Base-by-base conservation (phyloP, 2,329 filamentous ascomycete species). In the Lasiodiplodia sp. region DNA sequence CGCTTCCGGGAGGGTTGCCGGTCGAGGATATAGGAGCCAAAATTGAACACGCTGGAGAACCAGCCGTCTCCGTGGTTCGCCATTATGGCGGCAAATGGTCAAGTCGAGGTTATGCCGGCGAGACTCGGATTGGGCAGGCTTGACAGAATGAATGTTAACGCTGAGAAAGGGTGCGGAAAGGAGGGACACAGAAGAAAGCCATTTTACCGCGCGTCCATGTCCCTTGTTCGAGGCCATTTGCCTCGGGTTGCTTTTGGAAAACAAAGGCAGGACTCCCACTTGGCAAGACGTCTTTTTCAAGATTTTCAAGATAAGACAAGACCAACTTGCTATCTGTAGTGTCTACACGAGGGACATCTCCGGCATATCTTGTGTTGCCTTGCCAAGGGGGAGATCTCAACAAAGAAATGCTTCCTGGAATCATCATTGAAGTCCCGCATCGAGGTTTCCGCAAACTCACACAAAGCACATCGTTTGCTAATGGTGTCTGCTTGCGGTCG, bases 351-450 rank as follows among this genome's bases (percentile, higher is more conserved):
- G 31, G 31, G 8, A 2, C 10, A 10, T 10, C 6, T 3, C 31
- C 31, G 8, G 31, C 6, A 2, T 34, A 34, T 10, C 31, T 34
- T 34, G 31, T 2, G 2, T 10, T 34, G 31, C 2, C 31, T 34
- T 34, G 31, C 31, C 31, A 34, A 34, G 31, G 6, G 8, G 7
- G 31, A 34, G 8, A 7, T 10, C 31, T 10, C 7, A 25, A 67
- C 53, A 51, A 67, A 51, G 52, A 16, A 25, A 58, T 14, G 12
- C 40, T n/a, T 31, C 21, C n/a, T 21, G 7, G 31, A 12, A 25
- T 12, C n/a, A 28, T 18, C 65, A 58, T 51, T 51, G 53, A 55
- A 16, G 16, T 37, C 8, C 65, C 65, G 53, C n/a, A 52, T 52
- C 21, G 23, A 64, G 47, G 28, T 16, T 6, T 18, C 14, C 14